Evolutionary conservation across 148 eudicot genomes (phyloP).

Genomic region (Drosera capensis): DNA sequence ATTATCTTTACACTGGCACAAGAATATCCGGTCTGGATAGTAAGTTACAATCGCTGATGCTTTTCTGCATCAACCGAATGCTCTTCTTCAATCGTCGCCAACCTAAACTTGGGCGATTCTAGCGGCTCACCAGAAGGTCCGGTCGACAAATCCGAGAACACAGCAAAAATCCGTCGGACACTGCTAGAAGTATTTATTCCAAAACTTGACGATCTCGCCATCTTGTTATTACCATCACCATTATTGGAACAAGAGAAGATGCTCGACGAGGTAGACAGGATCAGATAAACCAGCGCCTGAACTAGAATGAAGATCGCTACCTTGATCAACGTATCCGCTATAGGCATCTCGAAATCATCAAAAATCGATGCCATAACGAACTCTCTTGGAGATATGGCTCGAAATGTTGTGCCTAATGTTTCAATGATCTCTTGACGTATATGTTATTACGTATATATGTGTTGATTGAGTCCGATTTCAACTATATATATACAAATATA

Average conservation of each 20-base stretch:
- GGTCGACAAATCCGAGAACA: conserved; percentile 22
- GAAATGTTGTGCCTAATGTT: neutral
- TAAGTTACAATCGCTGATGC: no score
- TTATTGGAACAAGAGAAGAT: no score
- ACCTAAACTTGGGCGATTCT: neutral
- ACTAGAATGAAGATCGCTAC: conserved; percentile 25
- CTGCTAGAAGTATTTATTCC: conserved; percentile 17
- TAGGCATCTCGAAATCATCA: conserved; percentile 6
- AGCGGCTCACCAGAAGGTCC: conserved; percentile 7
- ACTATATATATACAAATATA: no score
- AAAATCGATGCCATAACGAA: neutral
- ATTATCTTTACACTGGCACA: no score
- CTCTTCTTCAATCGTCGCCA: neutral
- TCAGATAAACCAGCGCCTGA: conserved; percentile 37
- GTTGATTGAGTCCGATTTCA: no score
- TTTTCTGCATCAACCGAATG: no score
- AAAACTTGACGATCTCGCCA: conserved; percentile 28
- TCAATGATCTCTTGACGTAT: no score
- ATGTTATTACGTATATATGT: no score
- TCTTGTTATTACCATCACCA: conserved; percentile 18
- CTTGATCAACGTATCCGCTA: conserved; percentile 14
- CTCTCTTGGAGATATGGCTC: no score
- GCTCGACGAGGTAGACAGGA: conserved; percentile 31
- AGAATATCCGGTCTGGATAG: no score
- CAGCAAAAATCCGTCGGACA: conserved; percentile 18